phyloP scores from a whole-genome alignment of 108 stramenopile genomes.

The Hondaea fermentalgiana region DNA sequence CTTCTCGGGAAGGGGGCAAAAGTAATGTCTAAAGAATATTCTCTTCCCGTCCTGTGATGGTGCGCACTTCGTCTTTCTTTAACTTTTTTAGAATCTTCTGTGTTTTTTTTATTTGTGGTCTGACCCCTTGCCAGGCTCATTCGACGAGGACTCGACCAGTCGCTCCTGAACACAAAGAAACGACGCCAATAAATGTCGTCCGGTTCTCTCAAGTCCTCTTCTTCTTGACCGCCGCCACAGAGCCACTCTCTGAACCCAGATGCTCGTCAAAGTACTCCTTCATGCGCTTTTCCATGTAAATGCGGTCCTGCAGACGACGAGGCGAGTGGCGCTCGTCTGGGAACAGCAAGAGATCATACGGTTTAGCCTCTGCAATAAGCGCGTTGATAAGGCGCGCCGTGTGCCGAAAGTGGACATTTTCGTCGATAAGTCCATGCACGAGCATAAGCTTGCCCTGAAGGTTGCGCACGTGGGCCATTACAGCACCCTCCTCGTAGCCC shows the following conservation, averaged over 20 bases:
- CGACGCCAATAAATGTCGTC: too few relatives aligned
- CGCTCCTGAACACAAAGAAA: too few relatives aligned
- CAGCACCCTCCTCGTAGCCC: conserved; percentile 64
- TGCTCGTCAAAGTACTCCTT: conserved; percentile 15
- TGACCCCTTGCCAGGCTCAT: too few relatives aligned
- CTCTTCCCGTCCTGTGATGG: too few relatives aligned
- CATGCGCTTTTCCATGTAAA: conserved; percentile 73
- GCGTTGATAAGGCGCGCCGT: conserved; percentile 75
- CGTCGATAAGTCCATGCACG: conserved; percentile 86
- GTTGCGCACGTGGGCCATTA: conserved; percentile 65
- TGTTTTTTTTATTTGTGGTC: too few relatives aligned
- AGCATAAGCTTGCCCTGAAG: conserved; percentile 72
- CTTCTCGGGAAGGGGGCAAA: too few relatives aligned
- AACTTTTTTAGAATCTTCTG: too few relatives aligned
- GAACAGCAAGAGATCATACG: conserved; percentile 79
- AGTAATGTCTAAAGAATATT: too few relatives aligned
- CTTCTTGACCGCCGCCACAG: background rate
- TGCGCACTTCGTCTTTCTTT: too few relatives aligned
- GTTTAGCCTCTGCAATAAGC: conserved; percentile 69
- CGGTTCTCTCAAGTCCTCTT: too few relatives aligned
- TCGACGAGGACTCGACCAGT: too few relatives aligned
- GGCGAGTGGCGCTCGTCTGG: conserved; percentile 85
- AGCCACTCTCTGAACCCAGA: background rate
- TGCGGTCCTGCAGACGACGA: conserved; percentile 65
- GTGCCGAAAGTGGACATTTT: conserved; percentile 90